Percentiles rank a stretch among this genome's conserved stretches.
These are phyloP conservation scores for Apophysomyces elegans DNA, from an alignment of 371 early-diverging fungal genomes.

Conservation along the genomic window DNA sequence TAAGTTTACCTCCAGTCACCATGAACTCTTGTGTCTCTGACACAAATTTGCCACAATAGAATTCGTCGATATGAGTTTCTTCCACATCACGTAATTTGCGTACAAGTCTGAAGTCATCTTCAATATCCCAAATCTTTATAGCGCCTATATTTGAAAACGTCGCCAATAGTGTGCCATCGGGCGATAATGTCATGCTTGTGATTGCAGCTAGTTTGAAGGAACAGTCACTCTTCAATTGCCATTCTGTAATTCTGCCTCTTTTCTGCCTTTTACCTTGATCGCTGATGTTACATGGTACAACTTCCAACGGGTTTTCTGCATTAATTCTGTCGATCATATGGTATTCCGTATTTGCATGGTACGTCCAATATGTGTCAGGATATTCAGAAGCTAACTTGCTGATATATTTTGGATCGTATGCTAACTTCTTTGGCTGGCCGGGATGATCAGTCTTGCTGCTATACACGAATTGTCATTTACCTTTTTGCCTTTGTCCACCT, in stretches of 20 bases:
- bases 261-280: constrained; percentile 42
- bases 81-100: constrained; percentile 67
- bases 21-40: constrained; percentile 29
- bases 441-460: neutral
- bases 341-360: constrained; percentile 44
- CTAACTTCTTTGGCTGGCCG: constrained; percentile 17
- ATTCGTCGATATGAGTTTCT: constrained; percentile 83
- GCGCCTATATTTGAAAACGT: constrained; percentile 76
- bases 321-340: constrained; percentile 62
- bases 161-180: constrained; percentile 76
- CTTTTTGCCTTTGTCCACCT: constrained; percentile 17
- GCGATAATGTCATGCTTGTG: constrained; percentile 71
- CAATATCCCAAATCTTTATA: constrained; percentile 73
- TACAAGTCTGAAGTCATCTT: constrained; percentile 58
- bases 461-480: constrained; percentile 5
- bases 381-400: constrained; percentile 44
- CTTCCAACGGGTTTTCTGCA: constrained; percentile 59
- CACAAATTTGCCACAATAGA: constrained; percentile 74
- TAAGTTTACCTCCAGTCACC: constrained; percentile 45
- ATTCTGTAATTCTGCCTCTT: neutral
- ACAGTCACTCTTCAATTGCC: neutral
- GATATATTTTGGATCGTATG: neutral
- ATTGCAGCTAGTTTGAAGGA: constrained; percentile 47
- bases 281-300: constrained; percentile 52
- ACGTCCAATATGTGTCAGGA: constrained; percentile 65